phyloP scores from a whole-genome alignment of 2,329 filamentous ascomycete genomes.

The Macroventuria anomochaeta region DNA sequence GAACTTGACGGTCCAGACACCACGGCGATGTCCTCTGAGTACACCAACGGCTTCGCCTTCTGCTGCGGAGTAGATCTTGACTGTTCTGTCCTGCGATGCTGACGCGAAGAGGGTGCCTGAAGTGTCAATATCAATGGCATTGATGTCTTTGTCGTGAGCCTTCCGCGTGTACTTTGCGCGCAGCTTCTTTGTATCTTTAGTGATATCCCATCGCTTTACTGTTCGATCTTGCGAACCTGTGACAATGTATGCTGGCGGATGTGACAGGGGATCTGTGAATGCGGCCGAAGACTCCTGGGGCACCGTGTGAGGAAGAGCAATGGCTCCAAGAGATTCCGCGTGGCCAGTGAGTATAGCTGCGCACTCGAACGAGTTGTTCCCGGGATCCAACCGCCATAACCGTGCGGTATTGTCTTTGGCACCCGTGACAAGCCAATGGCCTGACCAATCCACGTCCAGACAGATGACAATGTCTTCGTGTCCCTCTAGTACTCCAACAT shows the following conservation, averaged over 20 bases:
- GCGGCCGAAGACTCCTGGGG: constrained; percentile 74
- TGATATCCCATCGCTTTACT: constrained; percentile 89
- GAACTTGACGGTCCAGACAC: constrained; percentile 95
- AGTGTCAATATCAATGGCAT: constrained; percentile 83
- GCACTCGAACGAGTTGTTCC: constrained; percentile 76
- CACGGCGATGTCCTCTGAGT: constrained; percentile 87
- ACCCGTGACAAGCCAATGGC: constrained; percentile 93
- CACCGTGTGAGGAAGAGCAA: constrained; percentile 75
- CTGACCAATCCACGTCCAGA: constrained; percentile 94
- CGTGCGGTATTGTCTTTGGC: constrained; percentile 96
- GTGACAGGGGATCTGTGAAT: constrained; percentile 73
- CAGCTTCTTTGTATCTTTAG: constrained; percentile 58
- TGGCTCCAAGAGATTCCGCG: constrained; percentile 90
- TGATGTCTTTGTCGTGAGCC: constrained; percentile 98
- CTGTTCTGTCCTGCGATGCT: constrained; percentile 93
- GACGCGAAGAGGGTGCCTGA: constrained; percentile 85
- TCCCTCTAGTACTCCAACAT: constrained; percentile 83
- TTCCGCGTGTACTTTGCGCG: constrained; percentile 85
- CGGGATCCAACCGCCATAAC: constrained; percentile 84
- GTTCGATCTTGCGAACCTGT: constrained; percentile 96
- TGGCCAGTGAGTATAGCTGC: constrained; percentile 87
- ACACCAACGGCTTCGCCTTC: constrained; percentile 92
- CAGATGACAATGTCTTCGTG: constrained; percentile 97
- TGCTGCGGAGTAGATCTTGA: constrained; percentile 94
- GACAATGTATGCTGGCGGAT: constrained; percentile 83